phyloP scores from a whole-genome alignment of 306 rosid species.

The Ormosia emarginata region DNA sequence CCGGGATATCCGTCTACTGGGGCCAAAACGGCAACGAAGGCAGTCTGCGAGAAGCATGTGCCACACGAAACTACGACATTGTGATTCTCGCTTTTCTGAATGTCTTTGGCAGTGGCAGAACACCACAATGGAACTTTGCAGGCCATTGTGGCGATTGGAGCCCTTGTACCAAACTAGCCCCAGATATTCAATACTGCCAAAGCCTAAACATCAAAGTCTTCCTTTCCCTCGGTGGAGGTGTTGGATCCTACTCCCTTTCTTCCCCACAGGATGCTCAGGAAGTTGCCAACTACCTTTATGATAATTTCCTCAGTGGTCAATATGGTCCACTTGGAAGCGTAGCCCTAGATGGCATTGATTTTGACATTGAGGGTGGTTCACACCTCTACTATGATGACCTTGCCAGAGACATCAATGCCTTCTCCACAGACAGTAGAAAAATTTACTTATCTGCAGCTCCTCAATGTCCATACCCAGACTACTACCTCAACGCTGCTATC shows the following conservation, averaged over 20 bases:
- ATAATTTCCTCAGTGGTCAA: no score
- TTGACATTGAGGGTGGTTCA: constrained; percentile 41
- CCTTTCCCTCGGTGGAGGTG: constrained; percentile 50
- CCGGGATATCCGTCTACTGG: not conserved
- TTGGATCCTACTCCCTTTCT: constrained; percentile 24
- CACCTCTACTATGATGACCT: constrained; percentile 40
- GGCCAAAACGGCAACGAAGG: not conserved
- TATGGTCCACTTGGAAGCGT: no score
- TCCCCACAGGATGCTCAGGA: no score
- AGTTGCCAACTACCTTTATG: no score
- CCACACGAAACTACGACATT: not conserved
- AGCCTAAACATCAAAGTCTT: constrained; percentile 38
- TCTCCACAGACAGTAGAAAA: not conserved
- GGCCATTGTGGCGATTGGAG: not conserved
- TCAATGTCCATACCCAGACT: constrained; percentile 24
- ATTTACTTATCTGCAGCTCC: constrained; percentile 50
- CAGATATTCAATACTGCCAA: not conserved
- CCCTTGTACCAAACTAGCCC: not conserved
- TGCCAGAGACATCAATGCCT: constrained; percentile 10
- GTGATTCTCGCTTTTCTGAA: not conserved
- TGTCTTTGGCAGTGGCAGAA: not conserved
- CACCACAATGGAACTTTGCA: not conserved
- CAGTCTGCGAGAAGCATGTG: not conserved
- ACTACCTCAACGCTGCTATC: not conserved
- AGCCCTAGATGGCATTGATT: constrained; percentile 9